Conservation (phyloP, 2,329 filamentous ascomycete species). For the Didymella glomerata region DNA sequence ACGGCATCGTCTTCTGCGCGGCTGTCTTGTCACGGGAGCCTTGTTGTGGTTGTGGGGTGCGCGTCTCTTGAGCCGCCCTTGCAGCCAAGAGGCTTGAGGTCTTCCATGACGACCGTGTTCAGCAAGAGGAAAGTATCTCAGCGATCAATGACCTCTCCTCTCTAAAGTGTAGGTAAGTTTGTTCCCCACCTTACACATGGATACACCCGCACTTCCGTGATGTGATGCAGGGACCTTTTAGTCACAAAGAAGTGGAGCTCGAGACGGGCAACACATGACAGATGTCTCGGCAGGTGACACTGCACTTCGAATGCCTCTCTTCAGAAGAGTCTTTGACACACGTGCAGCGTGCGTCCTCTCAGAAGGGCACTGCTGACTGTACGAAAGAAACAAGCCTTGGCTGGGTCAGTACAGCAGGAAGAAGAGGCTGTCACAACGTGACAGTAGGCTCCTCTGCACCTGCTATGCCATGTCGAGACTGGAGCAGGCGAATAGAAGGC, state of each 20-base stretch:
- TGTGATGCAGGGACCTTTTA: constrained; percentile 27
- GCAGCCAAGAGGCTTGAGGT: constrained; percentile 5
- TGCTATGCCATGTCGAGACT: not conserved
- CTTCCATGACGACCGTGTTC: constrained; percentile 7
- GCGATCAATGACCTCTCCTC: not conserved
- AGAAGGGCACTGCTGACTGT: not conserved
- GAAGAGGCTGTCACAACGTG: not conserved
- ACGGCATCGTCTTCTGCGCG: constrained; percentile 8
- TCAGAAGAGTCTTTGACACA: not conserved
- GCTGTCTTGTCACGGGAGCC: constrained; percentile 7
- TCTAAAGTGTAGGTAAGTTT: not conserved
- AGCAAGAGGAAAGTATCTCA: not conserved
- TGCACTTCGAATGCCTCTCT: not conserved
- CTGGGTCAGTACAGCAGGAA: not conserved
- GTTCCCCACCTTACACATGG: constrained; percentile 16
- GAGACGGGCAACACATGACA: constrained; percentile 4
- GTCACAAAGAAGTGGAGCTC: constrained; percentile 16
- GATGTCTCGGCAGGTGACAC: constrained; percentile 3
- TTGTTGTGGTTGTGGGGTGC: constrained; percentile 11
- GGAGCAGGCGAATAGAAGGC: not conserved
- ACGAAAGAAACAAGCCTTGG: not conserved
- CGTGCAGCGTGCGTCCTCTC: constrained; percentile 1
- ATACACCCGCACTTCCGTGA: constrained; percentile 21
- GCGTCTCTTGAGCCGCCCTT: constrained; percentile 15
- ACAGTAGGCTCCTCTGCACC: not conserved